Base-by-base conservation (phyloP, 179 eudicot species). In the Patellifolia procumbens region DNA sequence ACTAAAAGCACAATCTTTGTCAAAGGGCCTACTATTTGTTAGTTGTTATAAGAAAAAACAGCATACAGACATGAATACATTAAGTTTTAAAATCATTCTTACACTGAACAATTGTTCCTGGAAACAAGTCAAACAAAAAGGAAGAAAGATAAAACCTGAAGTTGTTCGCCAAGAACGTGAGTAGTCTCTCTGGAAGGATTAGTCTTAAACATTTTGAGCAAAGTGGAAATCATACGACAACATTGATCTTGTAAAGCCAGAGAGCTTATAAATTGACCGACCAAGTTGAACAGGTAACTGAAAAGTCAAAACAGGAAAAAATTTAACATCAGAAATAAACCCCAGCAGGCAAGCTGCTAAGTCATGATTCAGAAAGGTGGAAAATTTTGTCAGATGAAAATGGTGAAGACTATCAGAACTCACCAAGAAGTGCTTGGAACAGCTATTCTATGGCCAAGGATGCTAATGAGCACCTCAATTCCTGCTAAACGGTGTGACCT, bases 231-330 rank as follows among this genome's bases (percentile, higher is more conserved):
- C 76, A 95, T 86, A 51, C 65, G 74, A 81, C 97, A 90, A 73
- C 97, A 93, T 78, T 93, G 99, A 64, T 90, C 89, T 85, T 88
- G 92, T 62, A 93, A 81, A 70, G 87, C 78, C 79, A 71, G 81
- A 78, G 77, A 81, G 78, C 86, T 86, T 80, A 91, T 80, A 72
- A 87, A 91, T 78, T 90, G 97, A 42, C 95, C 91, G 67, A 81
- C 84, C 90, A 93, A 81, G 85, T 91, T 91, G 80, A 95, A 85
- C 80, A 95, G 89, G 82, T 95, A 95, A 81, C 99, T 95, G 91
- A 49, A 84, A 67, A 80, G 46, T 24, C 15, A 53, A 78, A 35
- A 26, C 29, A 68, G 39, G 6, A 59, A 22, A 49, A 74, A 37
- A 26, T 74, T 1, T 37, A 12, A 29, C 24, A 51, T 75, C 51